These are phyloP conservation scores for Shiraia bambusicola DNA, from an alignment of 2,329 filamentous ascomycete genomes.

Conservation along the genomic window DNA sequence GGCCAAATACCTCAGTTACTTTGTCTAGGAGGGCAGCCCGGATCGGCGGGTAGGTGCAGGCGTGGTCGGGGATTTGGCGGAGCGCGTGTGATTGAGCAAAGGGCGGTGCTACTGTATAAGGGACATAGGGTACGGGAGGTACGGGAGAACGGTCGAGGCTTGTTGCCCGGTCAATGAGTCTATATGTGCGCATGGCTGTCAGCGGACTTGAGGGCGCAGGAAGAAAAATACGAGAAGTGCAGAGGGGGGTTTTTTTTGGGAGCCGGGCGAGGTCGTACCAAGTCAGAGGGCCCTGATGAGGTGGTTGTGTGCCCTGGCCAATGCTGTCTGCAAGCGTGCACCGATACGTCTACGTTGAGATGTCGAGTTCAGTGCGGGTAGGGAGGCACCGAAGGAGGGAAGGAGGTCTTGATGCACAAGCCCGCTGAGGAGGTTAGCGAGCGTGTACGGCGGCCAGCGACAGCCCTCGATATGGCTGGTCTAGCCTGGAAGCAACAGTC, in stretches of 20 bases:
- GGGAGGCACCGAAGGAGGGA: slow-evolving; percentile 1
- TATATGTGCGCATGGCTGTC: slow-evolving; percentile 37
- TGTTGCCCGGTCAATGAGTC: slow-evolving; percentile 19
- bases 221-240: slow-evolving; percentile 8
- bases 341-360: slow-evolving; percentile 30
- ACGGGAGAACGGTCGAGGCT: slow-evolving; percentile 11
- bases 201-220: slow-evolving; percentile 22
- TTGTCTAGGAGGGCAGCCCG: slow-evolving; percentile 19
- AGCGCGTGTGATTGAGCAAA: slow-evolving; percentile 16
- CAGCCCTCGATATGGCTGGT: slow-evolving; percentile 4
- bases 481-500: slow-evolving; percentile 6
- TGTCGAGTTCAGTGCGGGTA: slow-evolving; percentile 20
- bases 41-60: slow-evolving; percentile 15
- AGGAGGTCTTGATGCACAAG: slow-evolving; percentile 15
- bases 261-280: slow-evolving; percentile 36
- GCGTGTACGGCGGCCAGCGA: slow-evolving; percentile 20
- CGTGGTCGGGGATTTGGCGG: slow-evolving; percentile 16
- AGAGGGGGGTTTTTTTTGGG: slow-evolving; percentile 27
- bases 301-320: slow-evolving; percentile 30
- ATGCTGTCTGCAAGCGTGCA: slow-evolving; percentile 33
- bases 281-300: slow-evolving; percentile 30
- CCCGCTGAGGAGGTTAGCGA: slow-evolving; percentile 7
- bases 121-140: slow-evolving; percentile 31
- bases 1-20: slow-evolving; percentile 30
- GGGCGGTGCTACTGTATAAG: slow-evolving; percentile 21